Base-by-base conservation (phyloP, 805 yeast species). In the Schwanniomyces pseudopolymorphus region DNA sequence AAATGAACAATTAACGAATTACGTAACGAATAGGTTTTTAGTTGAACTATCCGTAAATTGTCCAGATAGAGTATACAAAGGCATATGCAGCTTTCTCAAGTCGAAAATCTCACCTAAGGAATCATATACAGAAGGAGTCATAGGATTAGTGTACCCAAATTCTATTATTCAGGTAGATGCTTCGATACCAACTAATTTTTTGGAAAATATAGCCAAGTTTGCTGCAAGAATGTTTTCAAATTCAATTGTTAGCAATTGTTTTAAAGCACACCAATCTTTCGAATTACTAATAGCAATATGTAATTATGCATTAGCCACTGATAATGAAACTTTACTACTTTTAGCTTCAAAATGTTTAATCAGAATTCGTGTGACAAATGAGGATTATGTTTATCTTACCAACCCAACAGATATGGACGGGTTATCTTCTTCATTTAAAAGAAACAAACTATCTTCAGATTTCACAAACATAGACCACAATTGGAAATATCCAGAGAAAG, bases 321-420 rank as follows among this genome's bases (percentile, higher is more conserved):
- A 69, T 14, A 58, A 72, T 16, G 56, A 63, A 3, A 67, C 66
- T 8, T 52, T 75, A 4, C 62, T 79, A 40, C 61, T 85, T n/a
- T 66, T 74, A 4, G 60, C 80, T 2, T 68, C 82, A 5, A 74
- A 84, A 42, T 64, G 81, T 13, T 63, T 87, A 45, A 66, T 79
- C 16, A 69, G 89, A 49, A 66, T 84, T 1, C 69, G 92, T 43
- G 70, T 70, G 0, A 75, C 81, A 1, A 57, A 67, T 11, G 74
- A 72, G 3, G 68, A 71, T 5, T 63, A 60, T 28, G 62, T 85
- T 1, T 79, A 72, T 55, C 65, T 85, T 37, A 63, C 80, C 2
- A 66, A 72, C 6, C 85, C 86, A 3, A 59, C 63, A 1, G 88
- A 86, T 57, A 79, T 84, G 70, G 85, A 80, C 36, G 89, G 88